Base-by-base conservation (phyloP, 345 rosid species). In the Salix koriyanagi region DNA sequence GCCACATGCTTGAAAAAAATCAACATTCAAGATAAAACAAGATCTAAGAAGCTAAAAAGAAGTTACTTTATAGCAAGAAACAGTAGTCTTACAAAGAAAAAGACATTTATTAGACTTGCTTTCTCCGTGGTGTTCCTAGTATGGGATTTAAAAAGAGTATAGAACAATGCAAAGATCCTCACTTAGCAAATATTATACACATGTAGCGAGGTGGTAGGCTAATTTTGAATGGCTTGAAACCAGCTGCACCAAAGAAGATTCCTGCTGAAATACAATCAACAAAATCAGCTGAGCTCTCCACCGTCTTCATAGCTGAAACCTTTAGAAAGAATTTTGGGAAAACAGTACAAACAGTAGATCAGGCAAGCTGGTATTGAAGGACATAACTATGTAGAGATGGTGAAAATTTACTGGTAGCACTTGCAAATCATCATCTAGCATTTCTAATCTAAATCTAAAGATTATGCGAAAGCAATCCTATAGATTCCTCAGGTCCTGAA, bases 251-350 rank as follows among this genome's bases (percentile, higher is more conserved):
- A 62, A 10, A 25, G 7, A 52, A 12, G 9, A 67, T 26, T 39
- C 72, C 73, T 78, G 73, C 39, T 30, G 52, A 62, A 36, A 32
- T 30, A 77, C 18, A 54, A 58, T 44, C 48, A 78, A 42, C 26
- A 56, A 25, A 37, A 28, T 60, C 36, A 32, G 68, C 68, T 18
- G 12, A 65, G 68, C n/a, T 65, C 68, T 65, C 23, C 37, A 30
- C 14, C 16, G 4, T 42, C 13, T 23, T 21, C 1, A 34, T 36
- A 4, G 23, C 65, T 54, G 26, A 39, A 30, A n/a, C 64, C 7
- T n/a, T 58, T 23, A 11, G 64, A 58, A 58, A 58, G 28, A 58
- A n/a, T 3, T 18, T 58, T 12, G 28, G 64, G 12, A 58, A 58
- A 58, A 58, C 64, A 10, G 15, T 23, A 56, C 61, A n/a, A n/a